Base-by-base conservation (phyloP, 441 rosid species). In the Erodium trifolium region DNA sequence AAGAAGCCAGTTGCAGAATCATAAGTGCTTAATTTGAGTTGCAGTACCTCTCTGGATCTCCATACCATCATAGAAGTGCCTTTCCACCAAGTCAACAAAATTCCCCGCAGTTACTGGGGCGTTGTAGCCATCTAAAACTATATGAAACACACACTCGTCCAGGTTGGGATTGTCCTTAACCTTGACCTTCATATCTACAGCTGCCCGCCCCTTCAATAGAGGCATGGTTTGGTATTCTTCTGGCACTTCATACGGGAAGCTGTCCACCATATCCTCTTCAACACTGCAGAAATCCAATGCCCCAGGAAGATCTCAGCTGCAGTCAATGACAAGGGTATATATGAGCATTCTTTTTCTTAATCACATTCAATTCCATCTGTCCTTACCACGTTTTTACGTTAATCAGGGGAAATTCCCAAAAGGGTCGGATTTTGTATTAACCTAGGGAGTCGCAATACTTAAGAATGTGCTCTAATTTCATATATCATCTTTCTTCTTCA, bases 301-400 rank as follows among this genome's bases (percentile, higher is more conserved):
- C 88, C 99, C 90, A 94, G 88, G 93, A 93, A 88, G 88, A 94
- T 94, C 97, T 94, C 99, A 94, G 97, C 99, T 94, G 99, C 97
- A 94, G 96, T 94, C 91, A 93, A 85, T 91, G 84, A 85, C 90
- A 87, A 90, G 80, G 84, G 82, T 87, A 75, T 84, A 76, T 82
- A 88, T 87, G 95, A 88, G 95, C 77, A 80, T 69, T 71, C 68
- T 60, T 84, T 81, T 69, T 80, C 85, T 82, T 81, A 70, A 69
- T 65, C 79, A 73, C 79, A 68, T 70, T 65, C 80, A 67, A 55
- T 72, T 76, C 79, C 73, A 77, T 14, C 69, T 0, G 72, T 55
- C 86, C 85, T 79, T 77, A 82, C 65, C 71, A 12, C 12, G 18
- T 31, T 76, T 70, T 5, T 65, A 69, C 0, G 59, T 67, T 63